These are phyloP conservation scores for Centella asiatica DNA, from an alignment of 129 eudicot genomes.

Conservation along the genomic window DNA sequence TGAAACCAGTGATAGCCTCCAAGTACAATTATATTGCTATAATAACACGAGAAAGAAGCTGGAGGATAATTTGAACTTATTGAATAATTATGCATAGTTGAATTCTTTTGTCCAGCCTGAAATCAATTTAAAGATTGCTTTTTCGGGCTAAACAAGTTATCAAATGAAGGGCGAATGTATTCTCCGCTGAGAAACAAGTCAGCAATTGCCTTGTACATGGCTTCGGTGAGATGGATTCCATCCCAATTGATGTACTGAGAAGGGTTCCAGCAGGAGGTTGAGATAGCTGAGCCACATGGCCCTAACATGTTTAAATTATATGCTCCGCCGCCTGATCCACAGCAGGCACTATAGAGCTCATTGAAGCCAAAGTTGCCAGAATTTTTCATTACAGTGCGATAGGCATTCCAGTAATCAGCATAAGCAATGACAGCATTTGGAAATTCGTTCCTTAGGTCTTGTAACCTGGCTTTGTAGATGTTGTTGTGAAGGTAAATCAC, in stretches of 20 bases:
- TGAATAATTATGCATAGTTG: too few relatives aligned
- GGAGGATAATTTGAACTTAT: too few relatives aligned
- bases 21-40: too few relatives aligned
- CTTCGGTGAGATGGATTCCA: conserved; percentile 86
- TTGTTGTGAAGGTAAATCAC: conserved; percentile 51
- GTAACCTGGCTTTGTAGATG: conserved; percentile 44
- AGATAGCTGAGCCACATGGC: conserved; percentile 58
- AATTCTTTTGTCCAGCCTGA: not conserved
- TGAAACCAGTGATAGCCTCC: too few relatives aligned
- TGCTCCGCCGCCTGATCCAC: conserved; percentile 54
- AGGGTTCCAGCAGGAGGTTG: conserved; percentile 53
- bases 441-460: conserved; percentile 29
- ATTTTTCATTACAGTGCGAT: conserved; percentile 35
- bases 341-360: conserved; percentile 67
- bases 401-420: conserved; percentile 62
- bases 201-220: conserved; percentile 56
- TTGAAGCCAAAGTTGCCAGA: conserved; percentile 43
- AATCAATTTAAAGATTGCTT: conserved; percentile 9
- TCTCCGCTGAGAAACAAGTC: conserved; percentile 40
- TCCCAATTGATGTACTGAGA: conserved; percentile 78
- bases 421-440: conserved; percentile 51
- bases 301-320: conserved; percentile 44
- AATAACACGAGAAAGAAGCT: too few relatives aligned
- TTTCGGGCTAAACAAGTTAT: conserved; percentile 34
- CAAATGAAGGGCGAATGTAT: conserved; percentile 43